phyloP scores from a whole-genome alignment of 2,329 filamentous ascomycete genomes.

The Macrophomina pseudophaseolina region DNA sequence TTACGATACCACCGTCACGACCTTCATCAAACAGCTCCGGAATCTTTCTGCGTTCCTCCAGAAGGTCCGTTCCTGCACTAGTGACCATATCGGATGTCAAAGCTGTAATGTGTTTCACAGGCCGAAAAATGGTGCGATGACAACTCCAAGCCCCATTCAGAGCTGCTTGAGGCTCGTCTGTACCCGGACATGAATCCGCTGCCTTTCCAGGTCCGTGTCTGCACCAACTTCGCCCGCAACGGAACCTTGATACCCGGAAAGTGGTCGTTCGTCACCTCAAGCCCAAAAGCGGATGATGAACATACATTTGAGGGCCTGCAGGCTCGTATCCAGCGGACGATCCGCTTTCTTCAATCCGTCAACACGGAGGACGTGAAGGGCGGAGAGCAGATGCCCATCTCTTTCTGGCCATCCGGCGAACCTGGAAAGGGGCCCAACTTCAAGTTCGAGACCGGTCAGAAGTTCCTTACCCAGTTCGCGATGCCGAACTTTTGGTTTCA shows the following conservation, averaged over 20 bases:
- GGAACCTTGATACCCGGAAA: slow-evolving; percentile 44
- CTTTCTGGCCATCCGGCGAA: slow-evolving; percentile 32
- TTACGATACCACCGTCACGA: slow-evolving; percentile 47
- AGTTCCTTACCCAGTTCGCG: slow-evolving; percentile 52
- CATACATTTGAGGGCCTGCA: slow-evolving; percentile 59
- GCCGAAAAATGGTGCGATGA: slow-evolving; percentile 14
- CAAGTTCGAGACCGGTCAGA: slow-evolving; percentile 38
- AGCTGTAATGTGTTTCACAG: not conserved
- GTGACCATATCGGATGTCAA: not conserved
- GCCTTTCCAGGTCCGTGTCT: slow-evolving; percentile 55
- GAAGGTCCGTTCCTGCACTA: slow-evolving; percentile 50
- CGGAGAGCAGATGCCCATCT: not conserved
- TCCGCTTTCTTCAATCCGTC: slow-evolving; percentile 53
- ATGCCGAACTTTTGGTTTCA: slow-evolving; percentile 71
- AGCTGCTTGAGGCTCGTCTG: slow-evolving; percentile 50
- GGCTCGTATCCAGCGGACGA: slow-evolving; percentile 53
- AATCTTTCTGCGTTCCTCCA: slow-evolving; percentile 51
- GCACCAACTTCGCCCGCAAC: slow-evolving; percentile 49
- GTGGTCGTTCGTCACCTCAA: slow-evolving; percentile 32
- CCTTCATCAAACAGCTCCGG: slow-evolving; percentile 51
- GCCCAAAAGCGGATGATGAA: slow-evolving; percentile 43
- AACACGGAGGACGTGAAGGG: slow-evolving; percentile 50
- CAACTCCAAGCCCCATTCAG: slow-evolving; percentile 31
- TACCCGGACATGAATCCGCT: slow-evolving; percentile 57
- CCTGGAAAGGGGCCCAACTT: slow-evolving; percentile 49